Percentiles rank a stretch among this genome's conserved stretches.
phyloP scores from a whole-genome alignment of 768 basidiomycete genomes.

The Podaxis sp. region DNA sequence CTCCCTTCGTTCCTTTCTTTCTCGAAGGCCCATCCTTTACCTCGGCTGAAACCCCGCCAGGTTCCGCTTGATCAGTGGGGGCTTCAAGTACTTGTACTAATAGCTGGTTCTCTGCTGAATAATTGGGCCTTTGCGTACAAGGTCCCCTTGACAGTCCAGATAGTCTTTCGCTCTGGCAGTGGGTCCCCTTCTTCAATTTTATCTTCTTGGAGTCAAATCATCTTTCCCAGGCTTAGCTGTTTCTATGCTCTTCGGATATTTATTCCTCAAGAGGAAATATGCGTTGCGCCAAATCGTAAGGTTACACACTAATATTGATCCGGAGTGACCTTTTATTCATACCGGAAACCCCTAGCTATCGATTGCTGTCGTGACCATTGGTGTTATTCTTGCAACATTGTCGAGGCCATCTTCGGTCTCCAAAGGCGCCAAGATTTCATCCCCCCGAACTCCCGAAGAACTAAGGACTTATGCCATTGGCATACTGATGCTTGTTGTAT shows the following conservation, averaged over 20 bases:
- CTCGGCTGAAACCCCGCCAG: constrained; percentile 60
- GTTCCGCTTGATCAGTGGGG: constrained; percentile 72
- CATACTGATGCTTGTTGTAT: constrained; percentile 65
- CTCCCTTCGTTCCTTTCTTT: constrained; percentile 62
- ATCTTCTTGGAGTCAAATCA: background rate
- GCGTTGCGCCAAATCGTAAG: constrained; percentile 60
- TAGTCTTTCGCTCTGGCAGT: constrained; percentile 87
- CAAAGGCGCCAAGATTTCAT: constrained; percentile 18
- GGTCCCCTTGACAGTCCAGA: constrained; percentile 76
- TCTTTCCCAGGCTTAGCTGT: constrained; percentile 59
- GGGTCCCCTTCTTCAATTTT: constrained; percentile 15
- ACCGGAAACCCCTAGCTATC: constrained; percentile 43
- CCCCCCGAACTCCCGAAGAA: constrained; percentile 31
- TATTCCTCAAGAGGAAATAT: constrained; percentile 62
- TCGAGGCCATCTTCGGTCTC: constrained; percentile 46
- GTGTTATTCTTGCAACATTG: constrained; percentile 72
- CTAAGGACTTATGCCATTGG: constrained; percentile 56
- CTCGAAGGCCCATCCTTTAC: constrained; percentile 32
- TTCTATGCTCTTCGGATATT: constrained; percentile 71
- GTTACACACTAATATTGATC: background rate
- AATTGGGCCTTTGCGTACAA: constrained; percentile 80
- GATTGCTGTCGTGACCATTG: constrained; percentile 64
- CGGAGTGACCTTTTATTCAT: background rate
- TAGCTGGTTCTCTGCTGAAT: constrained; percentile 69
- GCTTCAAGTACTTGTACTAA: constrained; percentile 67